These are phyloP conservation scores for Scleroderma bovista DNA, from an alignment of 768 basidiomycete genomes.

Conservation along the genomic window DNA sequence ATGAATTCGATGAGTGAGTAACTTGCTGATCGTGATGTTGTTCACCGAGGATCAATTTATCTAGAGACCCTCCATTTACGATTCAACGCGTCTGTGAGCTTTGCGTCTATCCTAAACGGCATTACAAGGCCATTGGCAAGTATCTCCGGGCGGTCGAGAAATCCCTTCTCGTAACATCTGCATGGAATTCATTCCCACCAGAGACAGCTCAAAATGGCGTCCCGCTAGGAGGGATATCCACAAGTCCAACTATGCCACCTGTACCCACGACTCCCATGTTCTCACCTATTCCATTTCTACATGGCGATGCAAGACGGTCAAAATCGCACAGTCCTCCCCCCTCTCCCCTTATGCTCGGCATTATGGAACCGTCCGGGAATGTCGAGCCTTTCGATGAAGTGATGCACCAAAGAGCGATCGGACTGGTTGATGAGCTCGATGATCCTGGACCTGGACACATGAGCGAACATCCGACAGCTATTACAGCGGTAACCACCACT, in stretches of 20 bases:
- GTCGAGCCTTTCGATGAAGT: constrained; percentile 35
- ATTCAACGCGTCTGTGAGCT: constrained; percentile 88
- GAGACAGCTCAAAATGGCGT: constrained; percentile 27
- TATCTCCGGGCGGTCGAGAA: constrained; percentile 85
- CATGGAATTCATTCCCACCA: constrained; percentile 64
- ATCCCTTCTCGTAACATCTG: constrained; percentile 77
- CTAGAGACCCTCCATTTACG: constrained; percentile 71
- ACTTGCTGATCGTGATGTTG: neutral
- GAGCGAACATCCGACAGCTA: constrained; percentile 71
- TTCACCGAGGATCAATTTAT: constrained; percentile 1
- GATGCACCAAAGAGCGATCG: constrained; percentile 47
- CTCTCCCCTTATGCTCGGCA: constrained; percentile 56
- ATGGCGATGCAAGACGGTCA: constrained; percentile 75
- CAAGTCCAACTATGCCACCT: constrained; percentile 45
- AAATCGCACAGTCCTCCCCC: constrained; percentile 77
- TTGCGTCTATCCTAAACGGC: constrained; percentile 55
- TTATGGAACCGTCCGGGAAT: constrained; percentile 26
- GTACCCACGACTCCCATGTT: constrained; percentile 76
- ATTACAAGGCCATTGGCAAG: constrained; percentile 79
- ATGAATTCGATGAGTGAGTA: constrained; percentile 71
- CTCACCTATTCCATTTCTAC: constrained; percentile 83
- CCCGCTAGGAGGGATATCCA: constrained; percentile 29
- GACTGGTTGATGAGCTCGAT: constrained; percentile 82
- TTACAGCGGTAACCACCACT: constrained; percentile 57
- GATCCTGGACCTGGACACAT: constrained; percentile 81